A percentile compares a stretch with the other conserved stretches of the same genome.
Evolutionary conservation across 2,329 filamentous ascomycete species (phyloP).

Genomic region (Aureobasidium sp.): DNA sequence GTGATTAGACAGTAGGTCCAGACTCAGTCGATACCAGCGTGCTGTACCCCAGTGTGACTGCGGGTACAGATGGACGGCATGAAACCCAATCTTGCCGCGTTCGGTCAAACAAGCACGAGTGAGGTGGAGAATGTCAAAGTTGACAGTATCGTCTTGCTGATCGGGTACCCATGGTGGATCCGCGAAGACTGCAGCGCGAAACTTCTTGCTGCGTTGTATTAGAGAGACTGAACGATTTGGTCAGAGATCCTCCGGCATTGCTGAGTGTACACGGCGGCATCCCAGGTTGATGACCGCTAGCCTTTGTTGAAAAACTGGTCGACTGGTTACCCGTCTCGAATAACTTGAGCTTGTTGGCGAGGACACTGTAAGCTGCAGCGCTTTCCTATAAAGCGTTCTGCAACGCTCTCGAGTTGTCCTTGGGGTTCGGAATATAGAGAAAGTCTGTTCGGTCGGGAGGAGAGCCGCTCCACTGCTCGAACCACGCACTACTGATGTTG

Average conservation of each 20-base stretch:
- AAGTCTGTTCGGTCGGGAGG: not conserved
- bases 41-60: slow-evolving; percentile 9
- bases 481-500: slow-evolving; percentile 9
- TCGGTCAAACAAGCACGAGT: slow-evolving; percentile 17
- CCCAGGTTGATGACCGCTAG: not conserved
- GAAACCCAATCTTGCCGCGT: not conserved
- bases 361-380: not conserved
- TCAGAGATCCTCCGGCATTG: slow-evolving; percentile 15
- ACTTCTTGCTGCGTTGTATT: slow-evolving; percentile 16
- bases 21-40: slow-evolving; percentile 16
- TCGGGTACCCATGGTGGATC: not conserved
- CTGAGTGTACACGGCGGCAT: slow-evolving; percentile 3
- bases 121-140: slow-evolving; percentile 19
- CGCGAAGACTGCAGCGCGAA: slow-evolving; percentile 18
- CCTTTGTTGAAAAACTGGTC: slow-evolving; percentile 4
- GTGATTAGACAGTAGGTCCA: slow-evolving; percentile 19
- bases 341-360: slow-evolving; percentile 11
- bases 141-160: slow-evolving; percentile 5
- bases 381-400: not conserved
- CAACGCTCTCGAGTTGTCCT: slow-evolving; percentile 2
- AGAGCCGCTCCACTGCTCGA: not conserved
- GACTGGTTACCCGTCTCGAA: slow-evolving; percentile 15
- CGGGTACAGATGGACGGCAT: not conserved
- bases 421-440: not conserved
- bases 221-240: slow-evolving; percentile 16